A percentile compares a stretch with the other conserved stretches of the same genome.
Conservation (phyloP, 441 rosid genomes). For the Macaranga tanarius region DNA sequence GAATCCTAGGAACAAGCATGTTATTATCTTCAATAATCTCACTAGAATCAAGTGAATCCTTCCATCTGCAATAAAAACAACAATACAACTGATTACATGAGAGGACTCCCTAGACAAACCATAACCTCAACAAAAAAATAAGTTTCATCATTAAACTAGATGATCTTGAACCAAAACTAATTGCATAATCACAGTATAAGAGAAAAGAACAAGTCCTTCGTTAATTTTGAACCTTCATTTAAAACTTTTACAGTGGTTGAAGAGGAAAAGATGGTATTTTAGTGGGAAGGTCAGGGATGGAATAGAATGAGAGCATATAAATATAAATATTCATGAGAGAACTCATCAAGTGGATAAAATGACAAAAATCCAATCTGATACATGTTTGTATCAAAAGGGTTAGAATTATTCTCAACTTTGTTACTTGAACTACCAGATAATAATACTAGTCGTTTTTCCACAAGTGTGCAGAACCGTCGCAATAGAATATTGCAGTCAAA, state of each 20-base stretch:
- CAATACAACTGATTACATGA: not conserved
- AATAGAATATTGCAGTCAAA: not conserved
- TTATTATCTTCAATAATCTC: conserved; percentile 47
- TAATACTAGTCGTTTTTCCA: not conserved
- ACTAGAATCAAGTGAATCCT: conserved; percentile 36
- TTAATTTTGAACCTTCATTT: not conserved
- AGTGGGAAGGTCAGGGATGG: no score
- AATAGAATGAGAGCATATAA: not conserved
- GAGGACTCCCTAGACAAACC: not conserved
- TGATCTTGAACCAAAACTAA: not conserved
- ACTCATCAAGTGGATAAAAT: not conserved
- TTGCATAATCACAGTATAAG: no score
- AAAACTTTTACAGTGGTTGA: not conserved
- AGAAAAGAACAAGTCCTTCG: not conserved
- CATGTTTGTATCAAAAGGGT: not conserved
- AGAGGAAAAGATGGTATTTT: no score
- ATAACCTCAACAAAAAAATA: not conserved
- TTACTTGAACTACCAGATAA: not conserved
- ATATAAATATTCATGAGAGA: not conserved
- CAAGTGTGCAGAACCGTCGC: not conserved
- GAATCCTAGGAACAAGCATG: conserved; percentile 63
- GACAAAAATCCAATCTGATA: not conserved
- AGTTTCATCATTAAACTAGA: not conserved
- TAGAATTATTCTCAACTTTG: not conserved
- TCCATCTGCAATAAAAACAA: conserved; percentile 41